These are phyloP conservation scores for Nemania serpens DNA, from an alignment of 2,329 filamentous ascomycete species.

Conservation along the genomic window DNA sequence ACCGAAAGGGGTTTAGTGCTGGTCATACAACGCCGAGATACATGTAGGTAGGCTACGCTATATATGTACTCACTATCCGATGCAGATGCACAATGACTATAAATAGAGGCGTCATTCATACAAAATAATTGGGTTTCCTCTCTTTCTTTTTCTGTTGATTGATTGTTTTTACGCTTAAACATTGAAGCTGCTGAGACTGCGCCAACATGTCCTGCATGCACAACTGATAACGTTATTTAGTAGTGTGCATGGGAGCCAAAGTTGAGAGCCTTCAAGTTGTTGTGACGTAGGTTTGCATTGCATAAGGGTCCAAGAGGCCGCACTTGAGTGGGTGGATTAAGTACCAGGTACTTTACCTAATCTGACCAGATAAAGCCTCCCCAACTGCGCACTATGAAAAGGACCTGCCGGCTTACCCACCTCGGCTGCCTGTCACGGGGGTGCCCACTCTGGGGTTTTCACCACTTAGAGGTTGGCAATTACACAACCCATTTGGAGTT, in stretches of 20 bases:
- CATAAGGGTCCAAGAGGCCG: background rate
- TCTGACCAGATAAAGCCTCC: too few relatives aligned
- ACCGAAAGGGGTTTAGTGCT: slow-evolving; percentile 32
- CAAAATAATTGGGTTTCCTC: background rate
- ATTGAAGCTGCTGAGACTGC: background rate
- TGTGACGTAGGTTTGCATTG: slow-evolving; percentile 23
- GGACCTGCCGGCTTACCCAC: slow-evolving; percentile 3
- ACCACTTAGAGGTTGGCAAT: too few relatives aligned
- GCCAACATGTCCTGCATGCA: background rate
- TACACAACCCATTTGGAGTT: too few relatives aligned
- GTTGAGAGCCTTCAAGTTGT: slow-evolving; percentile 23
- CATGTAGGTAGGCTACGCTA: too few relatives aligned
- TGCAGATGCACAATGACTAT: background rate
- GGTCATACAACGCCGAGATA: too few relatives aligned
- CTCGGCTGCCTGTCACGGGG: slow-evolving; percentile 2
- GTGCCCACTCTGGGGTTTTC: background rate
- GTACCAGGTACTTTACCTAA: too few relatives aligned
- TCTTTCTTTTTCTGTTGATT: background rate
- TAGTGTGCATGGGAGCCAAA: slow-evolving; percentile 9
- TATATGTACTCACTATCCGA: background rate
- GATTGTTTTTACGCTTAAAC: background rate
- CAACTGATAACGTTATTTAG: slow-evolving; percentile 9
- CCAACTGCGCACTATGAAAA: too few relatives aligned
- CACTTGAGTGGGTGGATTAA: background rate
- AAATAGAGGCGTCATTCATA: background rate